Evolutionary conservation across 208 protist species (phyloP).

Genomic region (Polymyxa betae): DNA sequence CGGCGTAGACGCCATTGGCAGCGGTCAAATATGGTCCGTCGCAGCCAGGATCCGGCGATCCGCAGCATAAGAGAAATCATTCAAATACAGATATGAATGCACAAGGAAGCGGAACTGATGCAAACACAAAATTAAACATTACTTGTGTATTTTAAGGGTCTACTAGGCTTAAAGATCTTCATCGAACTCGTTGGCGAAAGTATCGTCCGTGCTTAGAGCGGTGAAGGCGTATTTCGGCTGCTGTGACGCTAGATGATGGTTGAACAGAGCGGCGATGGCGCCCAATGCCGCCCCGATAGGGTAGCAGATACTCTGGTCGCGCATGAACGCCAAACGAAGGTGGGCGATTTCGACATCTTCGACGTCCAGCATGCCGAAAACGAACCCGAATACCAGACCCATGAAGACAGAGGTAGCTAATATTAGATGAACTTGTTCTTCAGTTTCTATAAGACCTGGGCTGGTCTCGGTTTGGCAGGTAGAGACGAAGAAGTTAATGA

Average conservation of each 20-base stretch:
- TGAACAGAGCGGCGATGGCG: slow-evolving; percentile 50
- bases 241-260: slow-evolving; percentile 47
- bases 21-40: too few species aligned
- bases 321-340: slow-evolving; percentile 54
- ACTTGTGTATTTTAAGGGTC: too few species aligned
- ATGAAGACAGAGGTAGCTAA: slow-evolving; percentile 56
- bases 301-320: slow-evolving; percentile 60
- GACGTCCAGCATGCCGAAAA: slow-evolving; percentile 61
- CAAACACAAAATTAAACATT: too few species aligned
- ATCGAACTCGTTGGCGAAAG: slow-evolving; percentile 30
- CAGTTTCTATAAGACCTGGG: slow-evolving; percentile 39
- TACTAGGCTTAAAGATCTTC: slow-evolving; percentile 32
- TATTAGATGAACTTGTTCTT: slow-evolving; percentile 50
- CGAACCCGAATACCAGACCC: slow-evolving; percentile 57
- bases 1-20: too few species aligned
- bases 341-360: slow-evolving; percentile 53
- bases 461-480: slow-evolving; percentile 51
- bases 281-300: slow-evolving; percentile 56
- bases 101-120: too few species aligned
- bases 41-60: too few species aligned
- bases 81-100: too few species aligned
- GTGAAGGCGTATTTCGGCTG: slow-evolving; percentile 56
- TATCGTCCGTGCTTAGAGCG: slow-evolving; percentile 24
- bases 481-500: slow-evolving; percentile 55
- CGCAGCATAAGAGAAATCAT: too few species aligned